These are phyloP conservation scores for Phlebiopsis gigantea DNA, from an alignment of 768 basidiomycete species.

Conservation along the genomic window DNA sequence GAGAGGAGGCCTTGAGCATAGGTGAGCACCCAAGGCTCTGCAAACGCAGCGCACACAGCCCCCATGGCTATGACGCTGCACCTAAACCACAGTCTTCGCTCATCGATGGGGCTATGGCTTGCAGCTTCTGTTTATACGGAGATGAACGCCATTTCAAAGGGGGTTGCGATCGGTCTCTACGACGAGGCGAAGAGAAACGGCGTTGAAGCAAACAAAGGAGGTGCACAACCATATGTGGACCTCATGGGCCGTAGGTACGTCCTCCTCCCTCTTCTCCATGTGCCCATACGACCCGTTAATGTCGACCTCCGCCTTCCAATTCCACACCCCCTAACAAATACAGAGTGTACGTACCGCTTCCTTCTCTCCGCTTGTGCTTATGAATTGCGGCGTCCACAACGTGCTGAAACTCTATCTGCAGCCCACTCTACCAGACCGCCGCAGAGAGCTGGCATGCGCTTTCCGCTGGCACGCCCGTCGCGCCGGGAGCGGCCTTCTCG, in stretches of 20 bases:
- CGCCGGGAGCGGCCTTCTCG: slow-evolving; percentile 70
- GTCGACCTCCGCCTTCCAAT: background rate
- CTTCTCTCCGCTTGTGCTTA: background rate
- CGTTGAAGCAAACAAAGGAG: slow-evolving; percentile 48
- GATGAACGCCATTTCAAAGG: slow-evolving; percentile 85
- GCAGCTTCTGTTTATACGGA: slow-evolving; percentile 90
- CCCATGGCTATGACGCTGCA: slow-evolving; percentile 10
- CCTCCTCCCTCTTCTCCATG: background rate
- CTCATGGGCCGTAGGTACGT: slow-evolving; percentile 71
- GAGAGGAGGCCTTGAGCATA: slow-evolving; percentile 88
- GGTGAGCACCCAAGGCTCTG: slow-evolving; percentile 38
- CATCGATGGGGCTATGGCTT: background rate
- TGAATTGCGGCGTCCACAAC: background rate
- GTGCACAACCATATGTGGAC: slow-evolving; percentile 79
- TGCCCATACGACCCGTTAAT: background rate
- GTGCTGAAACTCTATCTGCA: slow-evolving; percentile 23
- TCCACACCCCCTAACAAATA: background rate
- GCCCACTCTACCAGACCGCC: slow-evolving; percentile 72
- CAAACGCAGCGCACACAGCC: slow-evolving; percentile 12
- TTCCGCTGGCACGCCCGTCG: slow-evolving; percentile 58
- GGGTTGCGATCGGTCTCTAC: slow-evolving; percentile 77
- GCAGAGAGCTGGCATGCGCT: slow-evolving; percentile 80
- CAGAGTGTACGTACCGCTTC: slow-evolving; percentile 8
- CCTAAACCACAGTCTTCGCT: background rate
- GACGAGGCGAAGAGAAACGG: slow-evolving; percentile 48